Evolutionary conservation across 257 asterid species (phyloP).

Genomic region (Rehmannia glutinosa): DNA sequence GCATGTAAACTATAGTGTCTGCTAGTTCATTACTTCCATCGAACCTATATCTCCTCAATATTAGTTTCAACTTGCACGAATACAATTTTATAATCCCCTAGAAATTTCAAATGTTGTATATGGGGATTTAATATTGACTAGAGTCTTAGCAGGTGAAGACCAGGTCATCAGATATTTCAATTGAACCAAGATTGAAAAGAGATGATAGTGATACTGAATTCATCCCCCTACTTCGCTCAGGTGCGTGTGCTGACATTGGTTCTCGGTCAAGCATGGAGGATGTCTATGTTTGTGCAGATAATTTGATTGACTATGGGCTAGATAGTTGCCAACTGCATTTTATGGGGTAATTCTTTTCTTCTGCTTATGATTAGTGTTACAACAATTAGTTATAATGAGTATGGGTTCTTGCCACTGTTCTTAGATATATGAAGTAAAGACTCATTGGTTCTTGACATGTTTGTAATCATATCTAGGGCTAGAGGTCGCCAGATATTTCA

Average conservation of each 20-base stretch:
- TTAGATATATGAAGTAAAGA: too few species aligned
- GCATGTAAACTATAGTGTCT: too few species aligned
- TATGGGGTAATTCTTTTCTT: conserved; percentile 71
- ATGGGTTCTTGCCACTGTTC: too few species aligned
- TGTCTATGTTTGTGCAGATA: conserved; percentile 66
- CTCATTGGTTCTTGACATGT: too few species aligned
- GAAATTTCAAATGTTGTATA: too few species aligned
- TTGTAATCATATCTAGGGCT: too few species aligned
- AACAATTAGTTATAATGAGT: too few species aligned
- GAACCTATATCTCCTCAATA: background rate
- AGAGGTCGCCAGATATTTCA: conserved; percentile 31
- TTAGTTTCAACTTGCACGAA: background rate
- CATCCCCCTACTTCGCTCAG: conserved; percentile 75
- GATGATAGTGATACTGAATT: conserved; percentile 38
- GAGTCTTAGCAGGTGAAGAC: conserved; percentile 49
- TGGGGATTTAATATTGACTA: conserved; percentile 18
- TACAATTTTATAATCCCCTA: background rate
- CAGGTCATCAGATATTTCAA: conserved; percentile 29
- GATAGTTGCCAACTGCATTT: conserved; percentile 53
- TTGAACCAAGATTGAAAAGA: conserved; percentile 36
- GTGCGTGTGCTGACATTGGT: conserved; percentile 87
- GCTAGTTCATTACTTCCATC: too few species aligned
- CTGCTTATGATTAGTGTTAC: too few species aligned
- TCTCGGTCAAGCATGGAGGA: conserved; percentile 89
- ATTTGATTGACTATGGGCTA: conserved; percentile 48